These are phyloP conservation scores for Magnolia officinalis DNA, from an alignment of 164 flowering plant species.

Conservation along the genomic window DNA sequence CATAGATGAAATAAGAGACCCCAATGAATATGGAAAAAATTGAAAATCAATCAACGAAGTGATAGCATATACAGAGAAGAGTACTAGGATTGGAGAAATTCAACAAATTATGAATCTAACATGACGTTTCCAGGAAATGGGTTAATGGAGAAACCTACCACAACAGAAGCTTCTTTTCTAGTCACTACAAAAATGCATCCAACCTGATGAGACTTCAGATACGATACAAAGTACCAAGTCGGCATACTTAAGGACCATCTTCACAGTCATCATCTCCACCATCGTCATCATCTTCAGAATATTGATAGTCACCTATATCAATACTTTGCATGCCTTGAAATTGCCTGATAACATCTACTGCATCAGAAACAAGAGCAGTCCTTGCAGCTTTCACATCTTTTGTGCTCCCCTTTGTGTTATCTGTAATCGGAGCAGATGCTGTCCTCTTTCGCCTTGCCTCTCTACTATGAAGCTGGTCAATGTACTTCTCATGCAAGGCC, in stretches of 20 bases:
- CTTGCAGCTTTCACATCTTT: constrained; percentile 11
- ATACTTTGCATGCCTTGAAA: constrained; percentile 25
- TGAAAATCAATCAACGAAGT: neutral
- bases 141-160: neutral
- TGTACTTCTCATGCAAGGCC: constrained; percentile 80
- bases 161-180: neutral
- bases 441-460: constrained; percentile 58
- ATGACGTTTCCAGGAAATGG: neutral
- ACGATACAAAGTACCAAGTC: neutral
- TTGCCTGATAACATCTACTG: constrained; percentile 8
- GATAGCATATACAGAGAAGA: neutral
- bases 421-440: constrained; percentile 22
- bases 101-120: neutral
- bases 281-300: constrained; percentile 30
- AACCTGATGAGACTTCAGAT: neutral
- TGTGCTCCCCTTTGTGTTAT: constrained; percentile 10
- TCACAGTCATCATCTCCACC: constrained; percentile 32
- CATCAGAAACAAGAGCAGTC: constrained; percentile 14
- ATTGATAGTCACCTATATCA: constrained; percentile 20
- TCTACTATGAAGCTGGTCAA: constrained; percentile 67
- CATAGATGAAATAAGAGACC: neutral
- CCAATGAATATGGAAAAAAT: no score
- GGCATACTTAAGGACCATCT: constrained; percentile 4
- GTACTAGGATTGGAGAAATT: neutral
- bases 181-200: neutral